These are phyloP conservation scores for Hyphodiscus hymeniophilus DNA, from an alignment of 495 filamentous ascomycete species.

Conservation along the genomic window DNA sequence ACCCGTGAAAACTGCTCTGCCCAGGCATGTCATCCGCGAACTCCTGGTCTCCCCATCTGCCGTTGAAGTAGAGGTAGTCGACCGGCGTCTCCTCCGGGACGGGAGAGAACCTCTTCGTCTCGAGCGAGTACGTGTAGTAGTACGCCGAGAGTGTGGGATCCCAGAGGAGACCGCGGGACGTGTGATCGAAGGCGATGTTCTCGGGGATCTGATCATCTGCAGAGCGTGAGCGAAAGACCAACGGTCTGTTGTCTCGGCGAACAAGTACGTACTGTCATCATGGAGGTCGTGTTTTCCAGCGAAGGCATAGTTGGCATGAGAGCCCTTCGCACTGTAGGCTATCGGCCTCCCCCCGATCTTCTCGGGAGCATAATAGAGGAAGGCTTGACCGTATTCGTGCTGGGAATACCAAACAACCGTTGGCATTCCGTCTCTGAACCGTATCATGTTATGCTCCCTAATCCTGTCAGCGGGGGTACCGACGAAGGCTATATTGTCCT, in stretches of 20 bases:
- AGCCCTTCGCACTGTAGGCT: constrained; percentile 79
- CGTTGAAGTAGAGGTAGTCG: constrained; percentile 77
- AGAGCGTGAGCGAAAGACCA: no score
- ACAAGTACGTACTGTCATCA: constrained; percentile 39
- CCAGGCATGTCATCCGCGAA: constrained; percentile 68
- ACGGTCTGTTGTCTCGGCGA: not conserved
- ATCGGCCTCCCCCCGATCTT: constrained; percentile 61
- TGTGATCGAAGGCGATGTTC: constrained; percentile 75
- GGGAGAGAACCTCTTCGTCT: constrained; percentile 25
- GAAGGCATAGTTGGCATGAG: constrained; percentile 91
- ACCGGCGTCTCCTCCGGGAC: constrained; percentile 61
- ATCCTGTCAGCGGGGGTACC: not conserved
- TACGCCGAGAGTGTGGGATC: constrained; percentile 65
- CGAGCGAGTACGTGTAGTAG: constrained; percentile 12
- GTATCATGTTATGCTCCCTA: constrained; percentile 78
- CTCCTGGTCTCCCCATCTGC: constrained; percentile 85
- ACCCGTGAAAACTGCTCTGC: constrained; percentile 61
- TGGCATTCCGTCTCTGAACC: constrained; percentile 76
- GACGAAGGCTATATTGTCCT: not conserved
- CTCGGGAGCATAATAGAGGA: constrained; percentile 74
- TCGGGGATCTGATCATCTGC: constrained; percentile 40
- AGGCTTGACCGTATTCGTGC: constrained; percentile 76
- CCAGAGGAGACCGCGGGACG: constrained; percentile 88
- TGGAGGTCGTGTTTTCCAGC: constrained; percentile 39
- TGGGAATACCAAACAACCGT: constrained; percentile 80